A percentile compares a stretch with the other conserved stretches of the same genome.
Conservation (phyloP, 2,329 filamentous ascomycete species). For the Arthrobotrys pseudoclavata region DNA sequence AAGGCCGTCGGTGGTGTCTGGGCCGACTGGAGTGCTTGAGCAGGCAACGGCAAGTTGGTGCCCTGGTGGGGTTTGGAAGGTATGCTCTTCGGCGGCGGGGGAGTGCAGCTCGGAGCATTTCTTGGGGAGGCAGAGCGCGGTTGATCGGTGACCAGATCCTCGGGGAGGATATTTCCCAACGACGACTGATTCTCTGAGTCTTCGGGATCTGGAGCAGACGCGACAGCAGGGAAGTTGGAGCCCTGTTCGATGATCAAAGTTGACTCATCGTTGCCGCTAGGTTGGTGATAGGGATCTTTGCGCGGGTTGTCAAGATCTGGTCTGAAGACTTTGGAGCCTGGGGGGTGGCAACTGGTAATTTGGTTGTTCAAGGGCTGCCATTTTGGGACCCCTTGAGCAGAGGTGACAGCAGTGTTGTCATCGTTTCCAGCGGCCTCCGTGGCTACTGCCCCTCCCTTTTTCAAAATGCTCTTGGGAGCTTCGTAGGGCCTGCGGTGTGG, state of each 20-base stretch:
- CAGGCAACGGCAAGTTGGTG: no score
- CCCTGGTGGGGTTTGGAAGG: background rate
- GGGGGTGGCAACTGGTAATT: no score
- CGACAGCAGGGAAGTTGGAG: background rate
- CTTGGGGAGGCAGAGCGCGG: background rate
- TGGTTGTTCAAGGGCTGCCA: background rate
- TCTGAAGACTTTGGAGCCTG: background rate
- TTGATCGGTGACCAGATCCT: background rate
- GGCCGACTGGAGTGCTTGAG: no score
- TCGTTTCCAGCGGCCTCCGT: background rate
- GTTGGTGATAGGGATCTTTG: background rate
- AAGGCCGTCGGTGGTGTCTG: background rate
- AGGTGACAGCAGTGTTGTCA: background rate
- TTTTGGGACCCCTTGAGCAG: background rate
- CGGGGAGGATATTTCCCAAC: background rate
- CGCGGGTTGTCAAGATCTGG: background rate
- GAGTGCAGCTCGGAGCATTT: background rate
- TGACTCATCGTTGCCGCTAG: background rate
- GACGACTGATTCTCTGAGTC: background rate
- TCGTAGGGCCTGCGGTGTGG: constrained; percentile 13
- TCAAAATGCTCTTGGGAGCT: background rate
- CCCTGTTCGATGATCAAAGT: constrained; percentile 25
- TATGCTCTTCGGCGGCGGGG: background rate
- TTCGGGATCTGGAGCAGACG: background rate
- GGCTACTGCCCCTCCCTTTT: background rate